These are phyloP conservation scores for Coleophoma eucalyptorum DNA, from an alignment of 2,329 filamentous ascomycete species.

Conservation along the genomic window DNA sequence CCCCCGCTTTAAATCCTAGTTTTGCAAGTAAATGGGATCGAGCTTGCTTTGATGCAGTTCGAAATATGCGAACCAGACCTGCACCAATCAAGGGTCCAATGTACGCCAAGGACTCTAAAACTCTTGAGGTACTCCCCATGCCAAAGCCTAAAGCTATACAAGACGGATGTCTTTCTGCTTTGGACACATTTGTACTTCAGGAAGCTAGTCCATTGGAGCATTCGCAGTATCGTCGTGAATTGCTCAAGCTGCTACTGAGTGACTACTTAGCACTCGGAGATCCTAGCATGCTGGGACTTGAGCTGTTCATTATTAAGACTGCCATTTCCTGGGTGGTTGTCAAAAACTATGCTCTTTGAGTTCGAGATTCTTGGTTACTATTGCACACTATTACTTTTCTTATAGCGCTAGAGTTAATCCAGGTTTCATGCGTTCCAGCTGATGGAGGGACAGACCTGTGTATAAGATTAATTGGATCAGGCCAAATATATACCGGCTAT, in stretches of 20 bases:
- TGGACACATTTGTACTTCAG: neutral
- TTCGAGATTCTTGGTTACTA: too few relatives aligned
- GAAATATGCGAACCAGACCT: neutral
- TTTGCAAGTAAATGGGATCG: neutral
- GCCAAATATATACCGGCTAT: too few relatives aligned
- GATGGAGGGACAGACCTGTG: too few relatives aligned
- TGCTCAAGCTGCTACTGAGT: neutral
- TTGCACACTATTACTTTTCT: too few relatives aligned
- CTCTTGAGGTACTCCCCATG: neutral
- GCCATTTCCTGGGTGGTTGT: neutral
- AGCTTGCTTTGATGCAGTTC: neutral
- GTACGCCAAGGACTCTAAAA: neutral
- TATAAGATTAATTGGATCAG: too few relatives aligned
- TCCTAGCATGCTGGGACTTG: neutral
- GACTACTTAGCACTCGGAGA: neutral
- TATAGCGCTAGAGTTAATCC: too few relatives aligned
- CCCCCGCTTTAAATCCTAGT: neutral
- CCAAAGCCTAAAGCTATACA: neutral
- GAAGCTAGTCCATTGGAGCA: neutral
- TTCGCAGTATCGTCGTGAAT: neutral
- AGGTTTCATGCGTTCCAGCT: too few relatives aligned
- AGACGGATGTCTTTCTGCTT: neutral
- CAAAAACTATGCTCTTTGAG: neutral
- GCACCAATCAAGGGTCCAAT: neutral
- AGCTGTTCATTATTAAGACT: neutral